Percentiles rank a stretch among this genome's conserved stretches.
These are phyloP conservation scores for Arachis hypogaea DNA, from an alignment of 306 rosid genomes.

Conservation along the genomic window DNA sequence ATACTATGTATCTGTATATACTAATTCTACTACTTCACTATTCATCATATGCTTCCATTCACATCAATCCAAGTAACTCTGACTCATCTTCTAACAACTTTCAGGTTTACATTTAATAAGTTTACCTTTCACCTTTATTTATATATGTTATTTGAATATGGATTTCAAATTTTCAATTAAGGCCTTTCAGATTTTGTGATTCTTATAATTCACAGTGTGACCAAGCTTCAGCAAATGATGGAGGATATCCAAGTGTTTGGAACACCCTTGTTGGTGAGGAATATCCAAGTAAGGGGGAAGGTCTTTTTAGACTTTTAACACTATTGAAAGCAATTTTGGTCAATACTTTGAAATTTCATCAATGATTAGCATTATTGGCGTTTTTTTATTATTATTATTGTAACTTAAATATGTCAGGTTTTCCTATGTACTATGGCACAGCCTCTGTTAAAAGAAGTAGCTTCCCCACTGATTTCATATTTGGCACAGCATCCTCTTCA, in stretches of 20 bases:
- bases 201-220: not conserved
- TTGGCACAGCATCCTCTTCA: not conserved
- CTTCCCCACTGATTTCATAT: not conserved
- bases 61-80: not conserved
- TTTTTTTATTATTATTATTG: not conserved
- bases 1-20: not conserved
- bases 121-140: not conserved
- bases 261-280: not conserved
- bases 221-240: not conserved
- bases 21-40: not conserved
- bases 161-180: not conserved
- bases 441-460: not conserved
- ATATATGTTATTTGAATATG: not conserved
- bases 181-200: not conserved
- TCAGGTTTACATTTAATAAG: not conserved
- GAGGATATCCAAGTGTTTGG: not conserved
- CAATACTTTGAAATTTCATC: too few relatives aligned
- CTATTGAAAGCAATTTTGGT: not conserved
- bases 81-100: not conserved
- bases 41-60: not conserved
- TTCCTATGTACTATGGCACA: not conserved
- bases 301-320: too few relatives aligned
- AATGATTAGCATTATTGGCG: not conserved
- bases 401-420: not conserved
- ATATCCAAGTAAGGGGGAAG: not conserved